phyloP scores from a whole-genome alignment of 1,284 basidiomycete genomes.

The Binderoboletus segoi region DNA sequence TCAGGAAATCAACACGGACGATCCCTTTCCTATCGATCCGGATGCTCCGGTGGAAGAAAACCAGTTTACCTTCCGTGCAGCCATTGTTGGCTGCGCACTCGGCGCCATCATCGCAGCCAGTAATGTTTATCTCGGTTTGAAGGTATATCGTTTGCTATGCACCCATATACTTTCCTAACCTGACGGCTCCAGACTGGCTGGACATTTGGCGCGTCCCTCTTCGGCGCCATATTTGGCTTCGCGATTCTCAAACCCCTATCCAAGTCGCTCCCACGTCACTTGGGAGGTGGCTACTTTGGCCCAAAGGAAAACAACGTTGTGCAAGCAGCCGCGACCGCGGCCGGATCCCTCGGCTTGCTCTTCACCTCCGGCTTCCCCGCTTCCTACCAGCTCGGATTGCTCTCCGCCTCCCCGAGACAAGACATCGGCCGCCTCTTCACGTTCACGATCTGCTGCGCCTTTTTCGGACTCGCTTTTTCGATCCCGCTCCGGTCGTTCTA shows the following conservation, averaged over 20 bases:
- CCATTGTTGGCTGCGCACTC: constrained; percentile 55
- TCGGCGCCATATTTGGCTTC: constrained; percentile 48
- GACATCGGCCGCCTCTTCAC: constrained; percentile 61
- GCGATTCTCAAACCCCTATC: constrained; percentile 66
- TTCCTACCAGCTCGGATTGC: constrained; percentile 63
- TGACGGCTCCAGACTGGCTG: constrained; percentile 51
- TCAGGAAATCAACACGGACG: constrained; percentile 24
- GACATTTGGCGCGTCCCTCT: constrained; percentile 68
- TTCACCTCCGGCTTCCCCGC: constrained; percentile 56
- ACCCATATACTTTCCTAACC: no score
- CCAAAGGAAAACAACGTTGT: constrained; percentile 60
- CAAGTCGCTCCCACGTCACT: constrained; percentile 48
- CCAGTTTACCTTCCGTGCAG: constrained; percentile 58
- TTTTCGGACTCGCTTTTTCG: constrained; percentile 60
- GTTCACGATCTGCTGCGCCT: constrained; percentile 44
- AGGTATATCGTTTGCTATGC: constrained; percentile 36
- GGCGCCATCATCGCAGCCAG: constrained; percentile 57
- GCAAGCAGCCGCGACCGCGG: constrained; percentile 36
- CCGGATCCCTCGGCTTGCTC: constrained; percentile 58
- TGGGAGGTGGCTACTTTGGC: constrained; percentile 67
- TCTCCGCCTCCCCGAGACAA: constrained; percentile 52
- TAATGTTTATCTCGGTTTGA: constrained; percentile 71
- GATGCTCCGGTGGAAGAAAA: constrained; percentile 51
- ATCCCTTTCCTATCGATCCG: constrained; percentile 56
- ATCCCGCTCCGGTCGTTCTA: constrained; percentile 60